Percentiles rank a stretch among this genome's conserved stretches.
Evolutionary conservation across 1,284 basidiomycete genomes (phyloP).

Genomic region (Pseudomicrostroma phylloplanum): DNA sequence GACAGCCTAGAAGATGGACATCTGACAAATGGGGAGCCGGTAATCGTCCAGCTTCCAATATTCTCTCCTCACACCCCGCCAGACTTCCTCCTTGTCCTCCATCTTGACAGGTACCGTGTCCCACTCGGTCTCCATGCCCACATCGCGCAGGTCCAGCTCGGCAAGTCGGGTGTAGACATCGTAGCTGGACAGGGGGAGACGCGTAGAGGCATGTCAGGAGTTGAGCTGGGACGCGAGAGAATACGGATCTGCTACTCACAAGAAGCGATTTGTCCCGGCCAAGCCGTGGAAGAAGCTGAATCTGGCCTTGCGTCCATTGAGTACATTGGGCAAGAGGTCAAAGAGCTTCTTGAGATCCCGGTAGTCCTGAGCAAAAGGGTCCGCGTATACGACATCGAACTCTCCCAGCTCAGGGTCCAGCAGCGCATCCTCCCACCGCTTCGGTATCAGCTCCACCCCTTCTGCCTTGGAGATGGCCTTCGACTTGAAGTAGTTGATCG

Average conservation of each 20-base stretch:
- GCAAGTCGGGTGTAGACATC: constrained; percentile 82
- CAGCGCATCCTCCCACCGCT: constrained; percentile 61
- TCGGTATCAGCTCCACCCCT: constrained; percentile 41
- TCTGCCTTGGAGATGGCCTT: constrained; percentile 42
- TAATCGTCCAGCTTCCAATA: constrained; percentile 42
- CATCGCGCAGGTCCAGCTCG: constrained; percentile 75
- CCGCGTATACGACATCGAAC: constrained; percentile 89
- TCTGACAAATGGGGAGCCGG: constrained; percentile 11
- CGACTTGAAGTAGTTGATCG: constrained; percentile 67
- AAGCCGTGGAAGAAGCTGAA: constrained; percentile 91
- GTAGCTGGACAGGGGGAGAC: constrained; percentile 59
- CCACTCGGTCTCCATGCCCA: constrained; percentile 72
- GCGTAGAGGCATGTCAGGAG: constrained; percentile 8
- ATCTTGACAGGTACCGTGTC: constrained; percentile 57
- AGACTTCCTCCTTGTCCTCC: constrained; percentile 47
- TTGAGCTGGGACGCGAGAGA: constrained; percentile 9
- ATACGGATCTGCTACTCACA: constrained; percentile 11
- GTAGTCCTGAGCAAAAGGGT: constrained; percentile 89
- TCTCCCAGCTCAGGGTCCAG: constrained; percentile 62
- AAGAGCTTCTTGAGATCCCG: constrained; percentile 77
- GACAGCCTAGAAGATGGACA: background rate
- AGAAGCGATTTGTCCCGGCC: constrained; percentile 75
- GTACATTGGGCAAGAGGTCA: constrained; percentile 69
- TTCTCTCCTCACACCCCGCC: constrained; percentile 39
- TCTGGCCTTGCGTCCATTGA: constrained; percentile 67